Base-by-base conservation (phyloP, 1,284 basidiomycete species). In the Xerocomus tenax region DNA sequence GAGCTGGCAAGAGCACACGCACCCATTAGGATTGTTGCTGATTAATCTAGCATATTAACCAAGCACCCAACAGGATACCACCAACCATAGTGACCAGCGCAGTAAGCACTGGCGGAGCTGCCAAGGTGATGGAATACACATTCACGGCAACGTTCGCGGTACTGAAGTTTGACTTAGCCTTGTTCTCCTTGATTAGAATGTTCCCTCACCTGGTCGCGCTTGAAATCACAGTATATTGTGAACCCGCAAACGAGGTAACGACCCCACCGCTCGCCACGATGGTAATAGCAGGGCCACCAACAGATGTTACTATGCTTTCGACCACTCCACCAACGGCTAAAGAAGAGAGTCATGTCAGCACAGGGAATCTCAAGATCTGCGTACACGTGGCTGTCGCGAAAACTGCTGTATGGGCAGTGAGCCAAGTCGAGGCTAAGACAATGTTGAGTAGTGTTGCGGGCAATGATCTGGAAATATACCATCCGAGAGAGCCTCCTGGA, bases 251-350 rank as follows among this genome's bases (percentile, higher is more conserved):
- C 38, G 65, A 66, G 18, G 71, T 74, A 26, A 60, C 56, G 8
- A 60, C 55, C 3, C 70, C 72, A 15, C 68, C 69, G 51, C 64
- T 64, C 5, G 69, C 67, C 7, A 80, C 71, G 12, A 83, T 66
- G 2, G 81, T 83, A 53, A 76, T 64, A 3, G 71, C 81, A 36
- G 73, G 45, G 9, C 79, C 82, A 21, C 74, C 82, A 30, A 50
- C 64, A 13, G 71, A 71, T 7, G 71, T 73, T n/a, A 77, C 61
- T 42, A 59, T 52, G 16, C 35, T 58, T 43, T 56, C 52, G 3
- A 39, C 51, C 13, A 72, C 56, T 1, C 70, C 74, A 19, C 65
- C 68, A 43, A 71, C 57, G 19, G 79, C 81, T 82, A 56, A 25
- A 30, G 43, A 15, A 49, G 12, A 12, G 5, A 23, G 36, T 35